Percentiles rank a stretch among this genome's conserved stretches.
These are phyloP conservation scores for Pseudocercospora crystallina DNA, from an alignment of 2,329 filamentous ascomycete genomes.

Conservation along the genomic window DNA sequence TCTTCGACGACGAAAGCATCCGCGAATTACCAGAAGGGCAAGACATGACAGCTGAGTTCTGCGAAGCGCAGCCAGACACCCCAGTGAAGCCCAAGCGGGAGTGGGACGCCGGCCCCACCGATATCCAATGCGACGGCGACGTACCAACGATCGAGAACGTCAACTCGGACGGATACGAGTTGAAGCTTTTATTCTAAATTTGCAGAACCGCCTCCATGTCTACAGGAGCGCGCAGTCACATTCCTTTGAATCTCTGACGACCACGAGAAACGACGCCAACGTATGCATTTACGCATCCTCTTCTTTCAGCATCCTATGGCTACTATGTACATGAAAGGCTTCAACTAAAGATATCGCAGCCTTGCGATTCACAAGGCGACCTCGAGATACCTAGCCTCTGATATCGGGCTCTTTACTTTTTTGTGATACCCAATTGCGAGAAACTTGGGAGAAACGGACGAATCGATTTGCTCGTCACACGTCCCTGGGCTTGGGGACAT, in stretches of 20 bases:
- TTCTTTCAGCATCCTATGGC: conserved; percentile 9
- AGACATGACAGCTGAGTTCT: conserved; percentile 74
- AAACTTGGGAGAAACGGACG: conserved; percentile 7
- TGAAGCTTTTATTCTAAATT: conserved; percentile 48
- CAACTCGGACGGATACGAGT: conserved; percentile 48
- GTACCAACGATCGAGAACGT: conserved; percentile 44
- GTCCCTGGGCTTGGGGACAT: background rate
- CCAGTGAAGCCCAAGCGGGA: conserved; percentile 48
- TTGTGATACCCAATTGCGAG: conserved; percentile 17
- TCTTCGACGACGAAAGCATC: conserved; percentile 88
- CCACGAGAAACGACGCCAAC: conserved; percentile 19
- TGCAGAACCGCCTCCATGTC: too few relatives aligned
- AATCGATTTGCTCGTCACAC: background rate
- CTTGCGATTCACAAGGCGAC: conserved; percentile 7
- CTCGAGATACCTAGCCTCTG: conserved; percentile 28
- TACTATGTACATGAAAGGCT: conserved; percentile 22
- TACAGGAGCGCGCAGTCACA: background rate
- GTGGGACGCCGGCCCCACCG: conserved; percentile 51
- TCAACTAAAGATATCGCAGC: conserved; percentile 22
- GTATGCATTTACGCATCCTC: background rate
- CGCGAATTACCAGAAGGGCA: conserved; percentile 83
- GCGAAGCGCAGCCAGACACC: conserved; percentile 57
- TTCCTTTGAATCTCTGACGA: conserved; percentile 20
- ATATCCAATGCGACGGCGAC: conserved; percentile 51
- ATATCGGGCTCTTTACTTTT: conserved; percentile 26